Evolutionary conservation across 2,329 filamentous ascomycete species (phyloP), one percentile per base, ranked within the genome.

Genomic region (Uncinocarpus reesii): DNA sequence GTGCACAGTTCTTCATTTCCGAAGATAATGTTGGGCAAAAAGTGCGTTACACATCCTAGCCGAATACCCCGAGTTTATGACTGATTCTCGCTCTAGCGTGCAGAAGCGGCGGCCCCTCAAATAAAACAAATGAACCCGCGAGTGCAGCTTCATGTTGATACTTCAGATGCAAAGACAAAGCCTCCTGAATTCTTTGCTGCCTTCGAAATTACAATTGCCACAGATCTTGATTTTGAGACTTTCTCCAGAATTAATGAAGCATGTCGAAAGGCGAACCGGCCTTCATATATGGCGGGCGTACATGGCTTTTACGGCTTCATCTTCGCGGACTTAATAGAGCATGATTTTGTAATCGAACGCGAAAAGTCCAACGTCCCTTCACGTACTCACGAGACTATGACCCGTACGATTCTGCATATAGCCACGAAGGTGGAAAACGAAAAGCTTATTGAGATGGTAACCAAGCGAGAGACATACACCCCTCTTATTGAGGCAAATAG

Each of bases 261-360:
- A 23, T 89, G 88, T 34, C 83, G 90, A 40, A 70, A 93, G 31
- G 81, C 83, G 52, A 77, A 79, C 53, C 79, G 80, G 41, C 81
- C 88, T 8, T 95, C 95, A 66, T 98, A 98, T 67, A 87, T 87
- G 7, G 85, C 88, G 29, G 83, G 81, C 43, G 79, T 84, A 2
- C 86, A 95, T 62, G 92, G 92, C 42, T 77, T 95, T 63, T 96
- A 93, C 64, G 92, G 92, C 48, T 98, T 86, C 70, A 84, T 95
- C 56, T 98, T 98, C 64, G 84, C 85, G 50, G 92, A 98, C 64
- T 76, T 98, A 18, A 87, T 95, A 57, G 77, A 82, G 59, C 92
- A 98, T 65, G 82, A 89, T 59, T 98, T 87, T 61, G 80, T 92
- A 52, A 83, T 98, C 52, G 83, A 94, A 70, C 82, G 92, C 49